Conservation (phyloP, 148 eudicot genomes). For the Suaeda aralocaspica region DNA sequence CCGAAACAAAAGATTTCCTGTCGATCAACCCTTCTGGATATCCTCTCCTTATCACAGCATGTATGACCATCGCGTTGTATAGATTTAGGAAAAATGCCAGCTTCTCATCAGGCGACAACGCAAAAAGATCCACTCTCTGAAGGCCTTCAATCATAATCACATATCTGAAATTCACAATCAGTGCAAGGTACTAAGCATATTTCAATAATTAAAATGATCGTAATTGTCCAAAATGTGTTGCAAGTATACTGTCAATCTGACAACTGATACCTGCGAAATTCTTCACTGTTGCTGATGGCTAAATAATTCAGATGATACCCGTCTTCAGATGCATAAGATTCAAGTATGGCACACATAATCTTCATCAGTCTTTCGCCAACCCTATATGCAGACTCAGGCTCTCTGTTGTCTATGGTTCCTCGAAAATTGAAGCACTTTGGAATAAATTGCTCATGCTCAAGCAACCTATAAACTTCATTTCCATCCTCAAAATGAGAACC, state of each 20-base stretch:
- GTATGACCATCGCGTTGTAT: constrained; percentile 86
- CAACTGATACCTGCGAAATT: constrained; percentile 79
- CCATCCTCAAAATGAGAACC: constrained; percentile 76
- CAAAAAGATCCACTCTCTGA: constrained; percentile 57
- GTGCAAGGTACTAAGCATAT: background rate
- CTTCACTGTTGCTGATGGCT: constrained; percentile 89
- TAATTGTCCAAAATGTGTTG: background rate
- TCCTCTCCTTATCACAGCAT: constrained; percentile 74
- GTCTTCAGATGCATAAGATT: constrained; percentile 85
- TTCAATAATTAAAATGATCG: background rate
- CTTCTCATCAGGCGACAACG: constrained; percentile 60
- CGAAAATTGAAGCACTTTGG: constrained; percentile 75
- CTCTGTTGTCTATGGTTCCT: constrained; percentile 59
- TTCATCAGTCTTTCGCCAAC: constrained; percentile 54
- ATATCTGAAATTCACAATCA: constrained; percentile 49
- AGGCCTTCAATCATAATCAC: constrained; percentile 63
- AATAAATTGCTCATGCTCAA: constrained; percentile 85
- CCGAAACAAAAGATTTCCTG: constrained; percentile 63
- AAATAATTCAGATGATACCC: constrained; percentile 54
- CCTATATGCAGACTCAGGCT: constrained; percentile 51
- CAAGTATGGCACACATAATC: constrained; percentile 82
- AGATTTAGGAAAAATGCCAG: constrained; percentile 83
- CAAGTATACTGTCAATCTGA: no score
- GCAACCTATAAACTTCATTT: constrained; percentile 61
- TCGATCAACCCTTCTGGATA: constrained; percentile 75